Evolutionary conservation across 2,329 filamentous ascomycete genomes (phyloP), one percentile per base, ranked within the genome.

Genomic region (Aureobasidium sp.): DNA sequence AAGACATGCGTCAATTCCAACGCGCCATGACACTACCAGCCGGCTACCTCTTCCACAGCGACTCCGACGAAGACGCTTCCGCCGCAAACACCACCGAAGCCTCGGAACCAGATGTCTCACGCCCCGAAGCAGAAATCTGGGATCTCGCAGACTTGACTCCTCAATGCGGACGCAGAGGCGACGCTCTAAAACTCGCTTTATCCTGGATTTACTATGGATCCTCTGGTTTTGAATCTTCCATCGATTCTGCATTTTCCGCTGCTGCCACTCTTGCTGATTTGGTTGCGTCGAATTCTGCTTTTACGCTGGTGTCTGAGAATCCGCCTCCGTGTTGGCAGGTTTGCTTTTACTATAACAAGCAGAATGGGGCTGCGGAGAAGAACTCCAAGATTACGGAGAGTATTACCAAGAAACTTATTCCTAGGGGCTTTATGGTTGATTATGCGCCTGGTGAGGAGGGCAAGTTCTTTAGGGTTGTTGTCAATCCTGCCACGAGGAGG

Each of bases 101-200:
- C 11, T 63, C 29, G 37, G 50, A 14, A 58, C 11, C 40, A 2
- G 12, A 35, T 6, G 15, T n/a, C n/a, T 3, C 19, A 2, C 37
- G 66, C 67, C 74, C 77, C 39, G 66, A 73, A 42, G 57, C 67
- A 42, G 87, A 93, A 63, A 79, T 91, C 14, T 96, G 89, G 85
- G 94, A 97, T 72, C 79, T 97, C 29, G 94, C 92, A 1, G 93
- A 97, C 70, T 77, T 97, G 62, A 97, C 93, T 1, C 84, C 96
- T 39, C 94, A 97, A 76, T 97, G 94, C 73, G 94, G 94, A 4
- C 86, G 94, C 0, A 82, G 90, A 35, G 91, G 87, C 15, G 94
- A 97, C 75, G 84, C 82, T 37, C 79, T 97, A 54, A 99, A 97
- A 76, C 79, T 97, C 47, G 93, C 91, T 27, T 80, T 97, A 5